A percentile compares a stretch with the other conserved stretches of the same genome.
These are phyloP conservation scores for Phalaenopsis aphrodite DNA, from an alignment of 106 monocot genomes.

Conservation along the genomic window DNA sequence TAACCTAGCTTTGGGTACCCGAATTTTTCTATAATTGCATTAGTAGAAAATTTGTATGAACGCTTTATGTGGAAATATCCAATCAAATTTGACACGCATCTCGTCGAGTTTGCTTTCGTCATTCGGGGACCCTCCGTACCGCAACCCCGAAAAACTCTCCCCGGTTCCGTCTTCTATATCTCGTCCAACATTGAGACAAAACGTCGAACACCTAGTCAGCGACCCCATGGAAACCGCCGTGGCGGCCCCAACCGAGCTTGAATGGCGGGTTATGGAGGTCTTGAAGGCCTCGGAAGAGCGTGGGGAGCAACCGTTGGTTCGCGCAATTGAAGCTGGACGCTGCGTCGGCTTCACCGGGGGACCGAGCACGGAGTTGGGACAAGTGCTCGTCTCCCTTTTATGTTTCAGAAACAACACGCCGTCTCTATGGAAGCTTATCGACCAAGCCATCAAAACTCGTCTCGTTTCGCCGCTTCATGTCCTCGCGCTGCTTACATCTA, in stretches of 20 bases:
- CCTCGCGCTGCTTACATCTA: conserved; percentile 43
- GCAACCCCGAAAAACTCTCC: no score
- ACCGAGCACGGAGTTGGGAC: conserved; percentile 33
- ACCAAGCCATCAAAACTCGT: conserved; percentile 32
- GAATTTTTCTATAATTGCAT: no score
- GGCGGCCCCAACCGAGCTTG: conserved; percentile 5
- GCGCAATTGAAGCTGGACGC: conserved; percentile 28
- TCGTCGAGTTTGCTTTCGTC: no score
- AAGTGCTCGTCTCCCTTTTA: conserved; percentile 29
- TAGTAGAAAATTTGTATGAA: no score
- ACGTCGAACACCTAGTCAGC: no score
- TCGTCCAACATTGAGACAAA: no score
- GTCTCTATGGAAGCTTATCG: conserved; percentile 50
- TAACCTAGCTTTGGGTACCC: no score
- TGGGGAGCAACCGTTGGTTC: conserved; percentile 35
- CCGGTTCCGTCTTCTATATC: no score
- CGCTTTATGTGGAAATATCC: no score
- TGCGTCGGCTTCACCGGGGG: conserved; percentile 11
- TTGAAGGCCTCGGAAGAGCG: conserved; percentile 37
- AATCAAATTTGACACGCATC: no score
- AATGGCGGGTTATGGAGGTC: conserved; percentile 20
- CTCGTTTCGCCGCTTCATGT: conserved; percentile 35
- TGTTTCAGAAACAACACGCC: conserved; percentile 49
- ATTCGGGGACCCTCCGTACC: no score
- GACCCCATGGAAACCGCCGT: not conserved